phyloP scores from a whole-genome alignment of 768 basidiomycete species.

The Hortiboletus flavorubellus region DNA sequence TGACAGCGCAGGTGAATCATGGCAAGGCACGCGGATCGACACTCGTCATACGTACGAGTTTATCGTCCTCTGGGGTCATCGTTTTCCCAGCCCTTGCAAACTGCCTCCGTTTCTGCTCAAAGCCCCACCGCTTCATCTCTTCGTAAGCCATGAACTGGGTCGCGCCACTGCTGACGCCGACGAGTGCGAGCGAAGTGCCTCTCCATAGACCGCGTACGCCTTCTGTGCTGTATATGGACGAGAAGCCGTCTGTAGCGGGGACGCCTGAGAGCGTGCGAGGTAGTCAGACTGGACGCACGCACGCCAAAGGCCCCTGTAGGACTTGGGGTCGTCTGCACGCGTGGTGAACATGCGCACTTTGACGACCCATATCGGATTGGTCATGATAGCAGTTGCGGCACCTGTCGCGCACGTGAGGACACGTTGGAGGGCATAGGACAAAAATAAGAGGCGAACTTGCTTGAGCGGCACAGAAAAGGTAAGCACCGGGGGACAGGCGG shows the following conservation, averaged over 20 bases:
- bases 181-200: slow-evolving; percentile 82
- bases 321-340: slow-evolving; percentile 53
- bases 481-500: slow-evolving; percentile 70
- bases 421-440: slow-evolving; percentile 1
- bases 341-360: slow-evolving; percentile 97
- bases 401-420: slow-evolving; percentile 46
- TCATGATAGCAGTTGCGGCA: slow-evolving; percentile 88
- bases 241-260: slow-evolving; percentile 57
- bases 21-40: neutral
- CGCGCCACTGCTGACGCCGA: slow-evolving; percentile 93
- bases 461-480: slow-evolving; percentile 89
- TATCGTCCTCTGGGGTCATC: slow-evolving; percentile 76
- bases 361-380: slow-evolving; percentile 97
- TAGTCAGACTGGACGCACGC: slow-evolving; percentile 5
- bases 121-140: slow-evolving; percentile 89
- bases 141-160: slow-evolving; percentile 97
- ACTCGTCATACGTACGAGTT: slow-evolving; percentile 58
- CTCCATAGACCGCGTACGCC: slow-evolving; percentile 80
- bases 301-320: slow-evolving; percentile 84
- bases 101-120: slow-evolving; percentile 68
- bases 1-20: neutral
- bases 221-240: slow-evolving; percentile 66
- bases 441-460: slow-evolving; percentile 71
- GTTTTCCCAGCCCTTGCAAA: slow-evolving; percentile 56
- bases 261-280: neutral